Evolutionary conservation across 2,329 filamentous ascomycete genomes (phyloP), one percentile per base, ranked within the genome.

Genomic region (Balansia obtecta): DNA sequence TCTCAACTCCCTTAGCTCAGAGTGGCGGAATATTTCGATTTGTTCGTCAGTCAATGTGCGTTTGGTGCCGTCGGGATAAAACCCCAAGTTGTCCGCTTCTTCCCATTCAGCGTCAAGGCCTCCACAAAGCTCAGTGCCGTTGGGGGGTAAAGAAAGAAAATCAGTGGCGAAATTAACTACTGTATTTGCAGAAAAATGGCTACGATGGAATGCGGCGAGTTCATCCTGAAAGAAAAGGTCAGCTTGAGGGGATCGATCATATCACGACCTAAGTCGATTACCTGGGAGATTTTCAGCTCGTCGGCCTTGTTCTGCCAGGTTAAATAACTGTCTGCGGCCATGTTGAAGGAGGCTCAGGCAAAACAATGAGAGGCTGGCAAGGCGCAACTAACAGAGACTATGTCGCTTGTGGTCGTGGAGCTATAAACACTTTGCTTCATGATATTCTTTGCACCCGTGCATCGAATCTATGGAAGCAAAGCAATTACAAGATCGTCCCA

Each of bases 41-140:
- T 96, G 87, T 58, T 89, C 86, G 61, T 96, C 87, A 10, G 90
- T 96, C 59, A 97, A 73, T 16, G 89, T 95, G 40, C 91, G 84
- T 63, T 93, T 93, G 54, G 82, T 80, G 3, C 91, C 90, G 61
- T 97, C 90, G 1, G 78, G 68, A 58, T 97, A 97, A 65, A 88
- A 91, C 16, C 89, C 91, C 15, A 96, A 71, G 60, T 87, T 85
- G 39, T 83, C 78, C 27, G 82, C 79, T n/a, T 51, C 42, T 30
- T 44, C 22, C 15, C 33, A 20, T 45, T 11, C 38, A n/a, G 18
- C 37, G 10, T 38, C 20, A 13, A 9, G 2, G 11, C 5, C 15
- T 37, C 34, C 34, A 15, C 9, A 34, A 30, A 53, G 51, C 57
- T 58, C 57, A 30, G 60, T 55, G 18, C 27, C 27, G 5, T 37